These are phyloP conservation scores for Kalanchoe fedtschenkoi DNA, from an alignment of 164 flowering plant genomes.

Conservation along the genomic window DNA sequence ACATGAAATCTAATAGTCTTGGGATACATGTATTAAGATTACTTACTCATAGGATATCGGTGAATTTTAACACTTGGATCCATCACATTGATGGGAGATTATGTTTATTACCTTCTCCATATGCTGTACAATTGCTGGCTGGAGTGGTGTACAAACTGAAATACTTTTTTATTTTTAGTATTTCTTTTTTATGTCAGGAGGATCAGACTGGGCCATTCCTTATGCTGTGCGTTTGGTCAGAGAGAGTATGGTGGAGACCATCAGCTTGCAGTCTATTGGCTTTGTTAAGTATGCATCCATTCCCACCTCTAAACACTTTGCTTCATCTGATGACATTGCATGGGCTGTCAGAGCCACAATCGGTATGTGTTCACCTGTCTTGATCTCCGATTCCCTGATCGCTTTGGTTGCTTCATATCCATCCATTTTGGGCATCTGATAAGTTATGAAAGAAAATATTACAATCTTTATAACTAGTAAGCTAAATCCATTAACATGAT, in stretches of 20 bases:
- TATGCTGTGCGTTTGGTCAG: conserved; percentile 32
- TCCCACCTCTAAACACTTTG: conserved; percentile 92
- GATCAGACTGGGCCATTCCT: no score
- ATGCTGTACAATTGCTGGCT: conserved; percentile 1
- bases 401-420: conserved; percentile 95
- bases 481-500: not conserved
- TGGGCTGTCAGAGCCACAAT: conserved; percentile 96
- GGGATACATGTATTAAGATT: not conserved
- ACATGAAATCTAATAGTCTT: not conserved
- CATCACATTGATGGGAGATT: not conserved
- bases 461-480: not conserved
- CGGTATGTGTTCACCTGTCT: conserved; percentile 57
- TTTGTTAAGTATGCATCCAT: conserved; percentile 96
- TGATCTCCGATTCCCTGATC: conserved; percentile 63
- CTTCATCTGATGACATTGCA: conserved; percentile 97
- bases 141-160: not conserved
- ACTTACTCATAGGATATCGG: no score
- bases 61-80: not conserved
- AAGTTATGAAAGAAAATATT: conserved; percentile 4
- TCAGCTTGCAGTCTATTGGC: conserved; percentile 78
- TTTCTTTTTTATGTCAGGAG: not conserved
- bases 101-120: not conserved
- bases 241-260: conserved; percentile 84
- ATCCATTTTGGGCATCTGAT: conserved; percentile 98
- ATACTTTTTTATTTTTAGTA: not conserved